Evolutionary conservation across 2,329 filamentous ascomycete species (phyloP).

Genomic region (Sclerotinia nivalis): DNA sequence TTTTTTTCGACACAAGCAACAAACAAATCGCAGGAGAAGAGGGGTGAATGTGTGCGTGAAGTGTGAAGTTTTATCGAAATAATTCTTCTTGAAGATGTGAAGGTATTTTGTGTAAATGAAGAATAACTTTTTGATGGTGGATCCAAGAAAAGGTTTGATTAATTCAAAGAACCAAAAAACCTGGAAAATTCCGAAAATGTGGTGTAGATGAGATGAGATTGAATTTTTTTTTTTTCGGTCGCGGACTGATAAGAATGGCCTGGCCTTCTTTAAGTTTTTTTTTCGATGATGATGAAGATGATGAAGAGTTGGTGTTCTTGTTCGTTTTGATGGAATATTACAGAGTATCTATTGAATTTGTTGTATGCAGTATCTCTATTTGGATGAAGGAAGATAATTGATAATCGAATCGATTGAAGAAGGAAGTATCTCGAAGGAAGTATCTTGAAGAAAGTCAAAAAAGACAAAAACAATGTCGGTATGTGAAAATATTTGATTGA

Average conservation of each 20-base stretch:
- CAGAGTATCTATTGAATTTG: not conserved
- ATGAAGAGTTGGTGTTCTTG: not conserved
- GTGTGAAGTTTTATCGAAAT: not conserved
- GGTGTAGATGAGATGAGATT: not conserved
- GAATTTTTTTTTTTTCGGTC: conserved; percentile 1
- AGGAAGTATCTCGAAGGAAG: conserved; percentile 3
- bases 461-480: not conserved
- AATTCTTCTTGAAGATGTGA: conserved; percentile 3
- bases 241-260: conserved; percentile 8
- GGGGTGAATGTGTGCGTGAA: not conserved
- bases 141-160: conserved; percentile 12
- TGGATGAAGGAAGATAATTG: not conserved
- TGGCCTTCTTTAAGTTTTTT: not conserved
- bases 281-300: not conserved
- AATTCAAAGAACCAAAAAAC: not conserved
- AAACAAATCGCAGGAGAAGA: conserved; percentile 6
- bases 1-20: conserved; percentile 9
- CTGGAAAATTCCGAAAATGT: conserved; percentile 10
- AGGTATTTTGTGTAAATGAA: not conserved
- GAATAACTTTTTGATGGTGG: conserved; percentile 13
- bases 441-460: conserved; percentile 9
- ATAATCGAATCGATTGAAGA: not conserved
- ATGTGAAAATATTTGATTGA: not conserved
- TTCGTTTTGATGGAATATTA: conserved; percentile 6
- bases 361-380: conserved; percentile 6